These are phyloP conservation scores for Lipomyces lipofer DNA, from an alignment of 805 yeast genomes.

Conservation along the genomic window DNA sequence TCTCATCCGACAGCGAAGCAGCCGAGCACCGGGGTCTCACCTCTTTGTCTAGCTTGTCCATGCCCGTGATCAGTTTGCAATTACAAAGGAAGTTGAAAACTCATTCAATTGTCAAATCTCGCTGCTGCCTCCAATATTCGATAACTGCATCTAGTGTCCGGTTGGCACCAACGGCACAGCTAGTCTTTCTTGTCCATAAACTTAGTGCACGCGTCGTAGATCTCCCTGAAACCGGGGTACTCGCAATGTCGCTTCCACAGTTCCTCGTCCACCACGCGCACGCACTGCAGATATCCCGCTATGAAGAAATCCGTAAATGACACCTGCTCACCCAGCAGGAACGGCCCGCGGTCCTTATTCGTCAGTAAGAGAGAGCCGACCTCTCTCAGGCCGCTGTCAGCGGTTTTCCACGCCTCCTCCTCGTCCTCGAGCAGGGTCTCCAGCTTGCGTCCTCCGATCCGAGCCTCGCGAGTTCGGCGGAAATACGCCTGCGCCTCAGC, in stretches of 20 bases:
- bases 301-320: slow-evolving; percentile 6
- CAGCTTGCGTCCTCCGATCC: neutral
- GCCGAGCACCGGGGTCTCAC: too few species aligned
- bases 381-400: neutral
- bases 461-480: slow-evolving; percentile 4
- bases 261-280: neutral
- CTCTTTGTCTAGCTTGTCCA: too few species aligned
- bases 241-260: neutral
- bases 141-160: too few species aligned
- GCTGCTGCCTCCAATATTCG: too few species aligned
- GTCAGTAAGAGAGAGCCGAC: neutral
- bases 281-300: slow-evolving; percentile 1
- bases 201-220: slow-evolving; percentile 3
- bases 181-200: slow-evolving; percentile 7
- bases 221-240: neutral
- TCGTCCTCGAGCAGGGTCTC: neutral
- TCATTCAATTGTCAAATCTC: too few species aligned
- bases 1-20: too few species aligned
- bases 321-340: neutral
- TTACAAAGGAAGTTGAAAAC: too few species aligned
- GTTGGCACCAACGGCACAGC: too few species aligned
- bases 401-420: neutral
- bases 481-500: neutral
- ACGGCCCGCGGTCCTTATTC: neutral
- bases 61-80: too few species aligned